Conservation (phyloP, 1,284 basidiomycete genomes). For the Fomitiporia mediterranea region DNA sequence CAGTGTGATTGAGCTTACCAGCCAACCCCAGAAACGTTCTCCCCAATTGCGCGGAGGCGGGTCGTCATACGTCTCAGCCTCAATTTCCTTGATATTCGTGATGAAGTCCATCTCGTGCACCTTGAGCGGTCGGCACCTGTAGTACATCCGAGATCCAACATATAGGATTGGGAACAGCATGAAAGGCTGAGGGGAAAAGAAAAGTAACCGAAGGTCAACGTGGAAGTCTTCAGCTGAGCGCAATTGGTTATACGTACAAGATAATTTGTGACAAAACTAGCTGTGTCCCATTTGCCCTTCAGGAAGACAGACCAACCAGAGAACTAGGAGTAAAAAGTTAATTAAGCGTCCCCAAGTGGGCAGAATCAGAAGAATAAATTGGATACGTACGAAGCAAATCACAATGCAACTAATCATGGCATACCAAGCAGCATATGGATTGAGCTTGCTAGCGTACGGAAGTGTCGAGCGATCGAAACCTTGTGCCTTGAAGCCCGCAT, state of each 20-base stretch:
- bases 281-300: constrained; percentile 53
- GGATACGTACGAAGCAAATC: constrained; percentile 60
- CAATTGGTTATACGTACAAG: constrained; percentile 29
- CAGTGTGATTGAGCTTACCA: constrained; percentile 50
- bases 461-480: constrained; percentile 36
- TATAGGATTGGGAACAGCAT: constrained; percentile 76
- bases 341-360: too few relatives aligned
- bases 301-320: constrained; percentile 77
- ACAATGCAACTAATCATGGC: constrained; percentile 47
- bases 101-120: constrained; percentile 77
- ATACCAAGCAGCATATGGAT: constrained; percentile 45
- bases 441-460: constrained; percentile 33
- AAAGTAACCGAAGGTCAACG: not conserved
- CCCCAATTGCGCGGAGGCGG: constrained; percentile 61
- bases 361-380: not conserved
- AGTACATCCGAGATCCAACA: constrained; percentile 48
- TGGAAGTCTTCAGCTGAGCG: too few relatives aligned
- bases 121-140: constrained; percentile 42
- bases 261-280: constrained; percentile 74
- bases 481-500: constrained; percentile 40
- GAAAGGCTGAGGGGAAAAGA: constrained; percentile 41
- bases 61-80: constrained; percentile 67
- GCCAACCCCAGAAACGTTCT: constrained; percentile 69
- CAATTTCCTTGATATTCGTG: constrained; percentile 65
- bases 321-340: constrained; percentile 48